Evolutionary conservation across 495 filamentous ascomycete genomes (phyloP).

Genomic region (Haplographium delicatum): DNA sequence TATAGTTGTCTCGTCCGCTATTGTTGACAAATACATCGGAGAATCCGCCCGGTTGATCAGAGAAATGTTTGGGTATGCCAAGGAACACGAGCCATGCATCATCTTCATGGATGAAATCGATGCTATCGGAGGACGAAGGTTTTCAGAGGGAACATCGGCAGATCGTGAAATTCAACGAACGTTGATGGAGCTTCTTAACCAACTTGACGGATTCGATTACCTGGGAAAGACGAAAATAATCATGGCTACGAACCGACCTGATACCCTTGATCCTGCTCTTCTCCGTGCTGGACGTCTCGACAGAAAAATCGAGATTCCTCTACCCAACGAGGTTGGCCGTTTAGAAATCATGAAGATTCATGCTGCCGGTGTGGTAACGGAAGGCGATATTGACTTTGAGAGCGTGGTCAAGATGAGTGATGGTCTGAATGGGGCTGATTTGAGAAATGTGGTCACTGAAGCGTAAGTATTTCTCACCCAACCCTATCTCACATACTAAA

Average conservation of each 20-base stretch:
- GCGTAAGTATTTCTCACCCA: constrained; percentile 58
- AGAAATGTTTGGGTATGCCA: constrained; percentile 99
- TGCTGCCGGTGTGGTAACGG: constrained; percentile 73
- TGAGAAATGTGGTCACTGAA: constrained; percentile 97
- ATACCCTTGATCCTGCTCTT: constrained; percentile 93
- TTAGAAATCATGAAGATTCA: constrained; percentile 99
- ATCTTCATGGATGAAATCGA: constrained; percentile 99
- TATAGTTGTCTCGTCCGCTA: constrained; percentile 96
- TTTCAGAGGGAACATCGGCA: constrained; percentile 97
- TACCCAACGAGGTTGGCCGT: constrained; percentile 97
- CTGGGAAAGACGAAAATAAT: constrained; percentile 99
- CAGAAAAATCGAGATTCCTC: constrained; percentile 96
- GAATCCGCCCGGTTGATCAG: constrained; percentile 96
- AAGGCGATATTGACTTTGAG: constrained; percentile 98
- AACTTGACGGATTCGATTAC: constrained; percentile 99
- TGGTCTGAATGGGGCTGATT: constrained; percentile 93
- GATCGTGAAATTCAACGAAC: constrained; percentile 99
- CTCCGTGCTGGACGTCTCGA: constrained; percentile 91
- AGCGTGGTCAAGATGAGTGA: constrained; percentile 99
- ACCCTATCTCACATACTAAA: constrained; percentile 23
- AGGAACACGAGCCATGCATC: constrained; percentile 99
- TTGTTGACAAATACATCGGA: constrained; percentile 99
- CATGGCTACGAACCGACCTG: constrained; percentile 98
- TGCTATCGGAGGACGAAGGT: constrained; percentile 93
- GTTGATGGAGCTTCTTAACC: constrained; percentile 98